These are phyloP conservation scores for Candida mattraensis DNA, from an alignment of 805 yeast species.

Conservation along the genomic window DNA sequence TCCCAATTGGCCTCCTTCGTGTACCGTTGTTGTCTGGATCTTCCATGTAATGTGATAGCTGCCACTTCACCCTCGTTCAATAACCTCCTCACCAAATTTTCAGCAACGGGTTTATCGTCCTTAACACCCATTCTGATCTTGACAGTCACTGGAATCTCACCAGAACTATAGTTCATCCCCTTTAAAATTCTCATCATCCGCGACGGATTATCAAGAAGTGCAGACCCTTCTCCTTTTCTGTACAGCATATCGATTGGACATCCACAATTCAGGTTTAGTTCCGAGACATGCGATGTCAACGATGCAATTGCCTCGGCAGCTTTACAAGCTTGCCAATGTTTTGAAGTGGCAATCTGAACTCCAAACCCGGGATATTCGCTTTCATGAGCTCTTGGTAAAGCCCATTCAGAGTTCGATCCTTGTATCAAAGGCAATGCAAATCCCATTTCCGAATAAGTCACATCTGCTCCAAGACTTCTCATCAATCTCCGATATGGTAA, in stretches of 20 bases:
- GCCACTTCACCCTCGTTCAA: slow-evolving; percentile 80
- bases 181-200: slow-evolving; percentile 73
- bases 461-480: slow-evolving; percentile 87
- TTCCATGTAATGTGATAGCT: slow-evolving; percentile 92
- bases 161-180: slow-evolving; percentile 85
- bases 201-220: slow-evolving; percentile 86
- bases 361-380: slow-evolving; percentile 88
- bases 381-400: slow-evolving; percentile 84
- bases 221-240: slow-evolving; percentile 94
- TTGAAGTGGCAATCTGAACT: slow-evolving; percentile 87
- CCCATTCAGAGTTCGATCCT: slow-evolving; percentile 96
- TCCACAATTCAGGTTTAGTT: slow-evolving; percentile 90
- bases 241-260: slow-evolving; percentile 96
- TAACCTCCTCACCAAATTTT: slow-evolving; percentile 65
- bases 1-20: slow-evolving; percentile 92
- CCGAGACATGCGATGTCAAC: slow-evolving; percentile 63
- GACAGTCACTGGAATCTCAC: slow-evolving; percentile 89
- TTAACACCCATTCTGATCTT: slow-evolving; percentile 90
- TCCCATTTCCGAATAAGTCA: slow-evolving; percentile 96
- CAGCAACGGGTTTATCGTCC: slow-evolving; percentile 88
- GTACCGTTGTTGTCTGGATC: slow-evolving; percentile 95
- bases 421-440: slow-evolving; percentile 79
- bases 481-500: slow-evolving; percentile 91
- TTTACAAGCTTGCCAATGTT: slow-evolving; percentile 91
- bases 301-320: slow-evolving; percentile 79